A percentile compares a stretch with the other conserved stretches of the same genome.
These are phyloP conservation scores for Plasmodium gaboni DNA, from an alignment of 169 alveolate species.

Conservation along the genomic window DNA sequence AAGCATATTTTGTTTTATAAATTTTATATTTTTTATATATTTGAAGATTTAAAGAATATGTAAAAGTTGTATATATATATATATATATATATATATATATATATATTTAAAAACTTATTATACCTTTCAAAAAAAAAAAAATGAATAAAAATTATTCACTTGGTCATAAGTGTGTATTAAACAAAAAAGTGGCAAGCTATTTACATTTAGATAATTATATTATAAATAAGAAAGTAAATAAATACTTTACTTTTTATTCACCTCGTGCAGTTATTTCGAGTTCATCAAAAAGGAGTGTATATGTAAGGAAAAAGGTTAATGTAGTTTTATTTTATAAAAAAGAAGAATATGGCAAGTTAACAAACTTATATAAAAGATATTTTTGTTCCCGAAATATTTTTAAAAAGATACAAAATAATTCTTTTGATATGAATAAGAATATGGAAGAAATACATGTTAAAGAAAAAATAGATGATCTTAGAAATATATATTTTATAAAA, in stretches of 20 bases:
- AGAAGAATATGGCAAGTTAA: slow-evolving; percentile 1
- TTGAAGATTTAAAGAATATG: too few species aligned
- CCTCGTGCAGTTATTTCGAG: background rate
- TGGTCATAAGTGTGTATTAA: background rate
- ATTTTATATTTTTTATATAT: too few species aligned
- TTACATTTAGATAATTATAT: background rate
- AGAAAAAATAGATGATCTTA: too few species aligned
- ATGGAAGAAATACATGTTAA: too few species aligned
- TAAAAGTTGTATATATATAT: too few species aligned
- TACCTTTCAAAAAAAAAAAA: background rate
- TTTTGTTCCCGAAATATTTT: background rate
- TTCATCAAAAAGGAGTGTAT: background rate
- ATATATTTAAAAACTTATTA: too few species aligned
- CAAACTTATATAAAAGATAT: slow-evolving; percentile 5
- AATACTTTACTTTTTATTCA: background rate
- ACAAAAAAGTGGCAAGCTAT: too few species aligned
- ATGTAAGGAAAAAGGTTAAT: background rate
- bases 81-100: too few species aligned
- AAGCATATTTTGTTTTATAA: too few species aligned
- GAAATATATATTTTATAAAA: too few species aligned
- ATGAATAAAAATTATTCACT: background rate
- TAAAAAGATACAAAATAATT: background rate
- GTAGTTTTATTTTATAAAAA: background rate
- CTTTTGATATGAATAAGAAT: too few species aligned
- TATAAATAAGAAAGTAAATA: background rate